Evolutionary conservation across 192 early-diverging fungal species (phyloP), one percentile per base, ranked within the genome.

Genomic region (Coemansia sp.): DNA sequence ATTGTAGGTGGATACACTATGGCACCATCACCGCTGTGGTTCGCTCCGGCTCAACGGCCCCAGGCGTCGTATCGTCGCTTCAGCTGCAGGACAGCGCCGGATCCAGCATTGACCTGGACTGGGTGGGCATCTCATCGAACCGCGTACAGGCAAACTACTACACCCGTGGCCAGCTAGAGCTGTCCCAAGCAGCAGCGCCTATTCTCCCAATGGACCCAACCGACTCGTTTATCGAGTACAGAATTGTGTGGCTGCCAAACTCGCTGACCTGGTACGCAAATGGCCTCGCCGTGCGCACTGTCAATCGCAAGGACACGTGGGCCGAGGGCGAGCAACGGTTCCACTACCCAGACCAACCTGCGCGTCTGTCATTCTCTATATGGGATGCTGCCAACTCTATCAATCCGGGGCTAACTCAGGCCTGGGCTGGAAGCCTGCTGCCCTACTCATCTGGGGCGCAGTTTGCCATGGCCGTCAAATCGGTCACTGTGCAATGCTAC

Each of bases 31-130:
- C 79, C 4, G 87, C 84, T 6, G 69, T 68, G 38, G 75, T 89
- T 46, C 77, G 83, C 54, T 84, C 87, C 0, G 89, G 84, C 32
- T 84, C 84, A 3, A 77, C 71, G 0, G 72, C 83, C 0, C 72
- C 70, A 2, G 88, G 88, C 19, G 86, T 88, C 12, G 79, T 91
- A 11, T 85, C 87, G 15, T 86, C 88, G 8, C 75, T 89, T 37
- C 86, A 89, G 56, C 71, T 84, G 39, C 84, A 85, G 42, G 78
- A 85, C 70, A 76, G 74, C 9, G 41, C 61, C 20, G 86, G 86
- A 51, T 80, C 87, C 38, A 87, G 87, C 73, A 86, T 90, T 24
- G 86, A 88, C 62, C 84, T 86, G 61, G 89, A 90, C 71, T 82
- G 79, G 69, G 85, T 89, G 22, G 89, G 89, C 3, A 56, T 62